These are phyloP conservation scores for Lycium barbarum DNA, from an alignment of 257 asterid genomes.

Conservation along the genomic window DNA sequence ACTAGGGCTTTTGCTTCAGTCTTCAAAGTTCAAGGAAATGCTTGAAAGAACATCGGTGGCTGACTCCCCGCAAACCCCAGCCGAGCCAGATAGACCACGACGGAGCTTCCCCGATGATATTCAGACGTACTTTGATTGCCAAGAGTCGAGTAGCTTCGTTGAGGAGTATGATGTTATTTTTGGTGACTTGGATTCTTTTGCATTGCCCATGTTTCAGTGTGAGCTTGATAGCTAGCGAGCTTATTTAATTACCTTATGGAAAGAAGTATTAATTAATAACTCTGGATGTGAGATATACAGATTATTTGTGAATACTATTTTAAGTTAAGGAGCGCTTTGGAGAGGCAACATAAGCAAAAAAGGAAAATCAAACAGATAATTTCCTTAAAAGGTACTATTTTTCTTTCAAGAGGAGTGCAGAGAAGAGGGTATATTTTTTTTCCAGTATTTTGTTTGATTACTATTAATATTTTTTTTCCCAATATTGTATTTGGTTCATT, in stretches of 20 bases:
- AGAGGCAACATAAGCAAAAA: background rate
- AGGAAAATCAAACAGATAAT: background rate
- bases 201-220: conserved; percentile 64
- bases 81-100: conserved; percentile 50
- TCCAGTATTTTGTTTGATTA: background rate
- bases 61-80: conserved; percentile 47
- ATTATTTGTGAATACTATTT: conserved; percentile 21
- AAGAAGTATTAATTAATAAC: background rate
- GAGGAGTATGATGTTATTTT: conserved; percentile 74
- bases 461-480: background rate
- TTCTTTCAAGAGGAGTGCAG: background rate
- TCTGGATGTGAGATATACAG: background rate
- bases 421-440: background rate
- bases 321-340: background rate
- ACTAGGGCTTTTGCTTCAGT: conserved; percentile 58
- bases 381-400: conserved; percentile 23
- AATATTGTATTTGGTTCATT: conserved; percentile 26
- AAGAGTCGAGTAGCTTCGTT: conserved; percentile 61
- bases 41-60: conserved; percentile 47
- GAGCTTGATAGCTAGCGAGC: conserved; percentile 55
- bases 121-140: conserved; percentile 87
- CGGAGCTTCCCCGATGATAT: conserved; percentile 91
- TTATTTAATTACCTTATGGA: background rate
- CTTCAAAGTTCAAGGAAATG: conserved; percentile 75
- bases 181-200: conserved; percentile 59